Base-by-base conservation (phyloP, 2,329 filamentous ascomycete genomes). In the Claviceps spartinae region DNA sequence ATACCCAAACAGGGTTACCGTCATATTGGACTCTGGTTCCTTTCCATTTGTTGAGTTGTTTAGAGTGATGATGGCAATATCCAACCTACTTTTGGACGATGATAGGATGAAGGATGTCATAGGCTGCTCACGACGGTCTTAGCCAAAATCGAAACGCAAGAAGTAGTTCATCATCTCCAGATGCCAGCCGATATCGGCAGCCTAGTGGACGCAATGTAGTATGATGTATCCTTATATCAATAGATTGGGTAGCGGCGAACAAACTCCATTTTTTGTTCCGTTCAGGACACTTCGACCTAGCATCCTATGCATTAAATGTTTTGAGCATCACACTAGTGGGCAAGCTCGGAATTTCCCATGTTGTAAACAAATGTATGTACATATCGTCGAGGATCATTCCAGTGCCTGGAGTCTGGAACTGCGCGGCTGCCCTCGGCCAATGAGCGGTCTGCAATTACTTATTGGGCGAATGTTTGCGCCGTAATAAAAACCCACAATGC, bases 371-470 rank as follows among this genome's bases (percentile, higher is more conserved):
- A 9, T 24, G 22, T 22, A 24, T 11, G 30, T 22, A 22, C 20
- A 22, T 34, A 34, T 34, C 30, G 30, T 34, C 30, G 30, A 34
- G 30, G 8, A 34, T 34, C 30, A 34, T 34, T 34, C 30, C 9
- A 34, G 30, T 34, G 30, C 30, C 30, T 34, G 30, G 4, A 34
- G 9, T 34, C 30, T 11, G 30, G 8, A 30, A 30, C 26, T 30
- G 8, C 26, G 26, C 26, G 8, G 26, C 26, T 30, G 26, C 26
- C 7, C 24, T 18, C 24, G 18, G 22, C 56, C 56, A 58, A 58
- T 58, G 5, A 44, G 3, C 36, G 4, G 5, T 3, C 51, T 26
- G 37, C 51, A 56, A 58, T 58, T 58, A 55, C 47, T 49, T 56
- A 52, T 52, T 37, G 16, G 42, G 11, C 4, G n/a, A 24, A 24